A percentile compares a stretch with the other conserved stretches of the same genome.
phyloP scores from a whole-genome alignment of 1,139 yeast genomes.

The Magnusiomyces ingens region DNA sequence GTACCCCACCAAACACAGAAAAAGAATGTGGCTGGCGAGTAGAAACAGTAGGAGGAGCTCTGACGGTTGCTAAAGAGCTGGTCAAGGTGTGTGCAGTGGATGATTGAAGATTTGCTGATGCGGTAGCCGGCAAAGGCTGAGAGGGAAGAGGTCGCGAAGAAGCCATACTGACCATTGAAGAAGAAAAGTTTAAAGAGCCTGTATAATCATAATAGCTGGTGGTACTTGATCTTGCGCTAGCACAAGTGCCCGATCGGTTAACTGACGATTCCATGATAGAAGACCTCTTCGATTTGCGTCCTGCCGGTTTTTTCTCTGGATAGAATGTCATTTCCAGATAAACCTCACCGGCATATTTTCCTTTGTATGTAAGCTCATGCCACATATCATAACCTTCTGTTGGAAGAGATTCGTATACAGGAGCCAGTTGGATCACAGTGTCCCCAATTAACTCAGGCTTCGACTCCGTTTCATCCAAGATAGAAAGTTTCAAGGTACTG shows the following conservation, averaged over 20 bases:
- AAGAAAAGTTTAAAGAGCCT: background rate
- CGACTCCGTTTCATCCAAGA: constrained; percentile 79
- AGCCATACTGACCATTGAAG: background rate
- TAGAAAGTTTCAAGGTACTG: constrained; percentile 53
- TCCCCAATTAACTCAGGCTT: constrained; percentile 85
- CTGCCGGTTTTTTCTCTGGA: constrained; percentile 41
- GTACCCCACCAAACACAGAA: background rate
- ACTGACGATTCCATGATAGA: background rate
- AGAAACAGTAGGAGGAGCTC: background rate
- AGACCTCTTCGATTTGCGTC: constrained; percentile 21
- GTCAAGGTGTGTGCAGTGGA: background rate
- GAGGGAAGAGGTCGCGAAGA: constrained; percentile 2
- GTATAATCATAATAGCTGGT: background rate
- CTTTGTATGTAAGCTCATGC: constrained; percentile 64
- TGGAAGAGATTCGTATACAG: constrained; percentile 53
- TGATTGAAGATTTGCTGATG: background rate
- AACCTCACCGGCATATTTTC: constrained; percentile 81
- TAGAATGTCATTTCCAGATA: constrained; percentile 90
- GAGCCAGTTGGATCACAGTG: constrained; percentile 67
- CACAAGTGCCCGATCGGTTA: background rate
- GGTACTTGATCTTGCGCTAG: background rate
- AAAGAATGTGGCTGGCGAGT: background rate
- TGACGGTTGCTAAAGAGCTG: background rate
- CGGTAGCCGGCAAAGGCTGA: background rate
- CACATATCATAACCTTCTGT: constrained; percentile 81